Evolutionary conservation across 73 alveolate genomes (phyloP).

Genomic region (Symbiodinium pilosum): DNA sequence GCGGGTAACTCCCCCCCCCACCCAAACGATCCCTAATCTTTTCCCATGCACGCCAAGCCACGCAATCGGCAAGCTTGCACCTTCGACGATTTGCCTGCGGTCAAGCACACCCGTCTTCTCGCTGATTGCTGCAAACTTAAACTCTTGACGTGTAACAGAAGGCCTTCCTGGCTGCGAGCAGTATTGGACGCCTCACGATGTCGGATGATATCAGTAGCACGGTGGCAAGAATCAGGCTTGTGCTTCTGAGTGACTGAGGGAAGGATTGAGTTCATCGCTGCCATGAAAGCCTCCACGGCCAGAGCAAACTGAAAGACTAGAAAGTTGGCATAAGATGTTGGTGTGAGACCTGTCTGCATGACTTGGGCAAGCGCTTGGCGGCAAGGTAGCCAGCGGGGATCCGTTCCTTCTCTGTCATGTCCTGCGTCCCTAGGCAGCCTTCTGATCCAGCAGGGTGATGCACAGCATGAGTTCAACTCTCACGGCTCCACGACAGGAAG

Average conservation of each 20-base stretch:
- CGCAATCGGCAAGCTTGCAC: slow-evolving; percentile 88
- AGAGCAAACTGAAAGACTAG: background rate
- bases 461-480: no score
- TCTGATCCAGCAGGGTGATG: no score
- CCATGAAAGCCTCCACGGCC: background rate
- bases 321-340: background rate
- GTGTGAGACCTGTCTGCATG: background rate
- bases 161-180: slow-evolving; percentile 15
- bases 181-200: background rate
- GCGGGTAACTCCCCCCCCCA: no score
- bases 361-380: background rate
- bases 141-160: no score
- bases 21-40: no score
- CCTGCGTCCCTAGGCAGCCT: background rate
- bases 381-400: background rate
- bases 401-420: background rate
- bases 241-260: slow-evolving; percentile 1
- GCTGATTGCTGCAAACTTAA: no score
- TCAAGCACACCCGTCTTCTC: background rate
- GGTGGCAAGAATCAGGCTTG: background rate
- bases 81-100: slow-evolving; percentile 51
- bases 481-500: no score
- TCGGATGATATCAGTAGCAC: no score
- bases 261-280: background rate
- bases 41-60: no score